Evolutionary conservation across 1,284 basidiomycete genomes (phyloP), one percentile per base, ranked within the genome.

Genomic region (Polyporus tsugae): DNA sequence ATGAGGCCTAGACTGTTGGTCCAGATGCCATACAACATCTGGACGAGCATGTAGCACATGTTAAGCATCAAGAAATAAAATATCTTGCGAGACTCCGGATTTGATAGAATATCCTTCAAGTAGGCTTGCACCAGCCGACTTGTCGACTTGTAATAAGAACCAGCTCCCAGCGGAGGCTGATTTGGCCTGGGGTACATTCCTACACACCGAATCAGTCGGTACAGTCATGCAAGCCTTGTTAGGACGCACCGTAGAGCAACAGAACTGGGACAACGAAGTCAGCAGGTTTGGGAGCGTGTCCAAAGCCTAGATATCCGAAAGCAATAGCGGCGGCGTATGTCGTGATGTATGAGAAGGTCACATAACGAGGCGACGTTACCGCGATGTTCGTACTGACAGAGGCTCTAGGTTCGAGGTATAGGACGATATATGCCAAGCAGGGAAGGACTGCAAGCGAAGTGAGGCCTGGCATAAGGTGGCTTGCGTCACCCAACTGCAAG

Each of bases 51-150:
- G 81, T 96, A 99, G 70, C 89, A 92, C 79, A 99, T 85, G 79
- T 99, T 99, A 65, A 99, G 85, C 80, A 97, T 87, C 63, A 99
- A 85, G 82, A 99, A 99, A 78, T 97, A 97, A 80, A 98, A 99
- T 71, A 99, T 99, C 81, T 94, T 95, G 73, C 96, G 87, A 25
- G 95, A 97, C 78, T 99, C 96, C 2, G 91, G 90, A 73, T 97
- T 97, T 42, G 91, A 91, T 38, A 98, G 85, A 70, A 99, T 96
- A 10, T 94, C 92, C 77, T 95, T 94, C 64, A 99, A 80, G 79
- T 96, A 95, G 19, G 91, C 88, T 67, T 89, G 87, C 73, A 87
- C 78, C n/a, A 91, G 79, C 60, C 88, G 86, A 39, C 86, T 85
- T 29, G 85, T 83, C 4, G 90, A 86, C 13, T 86, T 87, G 62